These are phyloP conservation scores for Lactarius sp. DNA, from an alignment of 768 basidiomycete species.

Conservation along the genomic window DNA sequence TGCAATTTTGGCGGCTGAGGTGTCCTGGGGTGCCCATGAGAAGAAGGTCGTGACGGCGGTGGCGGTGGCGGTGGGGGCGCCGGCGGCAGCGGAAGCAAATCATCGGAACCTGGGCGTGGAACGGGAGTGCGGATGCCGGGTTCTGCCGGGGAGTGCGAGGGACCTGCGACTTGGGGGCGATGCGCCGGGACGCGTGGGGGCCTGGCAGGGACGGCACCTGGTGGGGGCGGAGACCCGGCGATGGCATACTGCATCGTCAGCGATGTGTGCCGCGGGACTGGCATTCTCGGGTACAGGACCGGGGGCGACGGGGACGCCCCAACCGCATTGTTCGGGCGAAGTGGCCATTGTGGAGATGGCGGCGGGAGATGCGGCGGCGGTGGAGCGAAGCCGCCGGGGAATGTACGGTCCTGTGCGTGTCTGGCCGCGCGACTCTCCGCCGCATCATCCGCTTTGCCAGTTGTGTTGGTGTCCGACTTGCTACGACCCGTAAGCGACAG, in stretches of 20 bases:
- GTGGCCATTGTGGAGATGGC: not conserved
- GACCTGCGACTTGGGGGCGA: not conserved
- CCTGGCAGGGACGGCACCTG: constrained; percentile 1
- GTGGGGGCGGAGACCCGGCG: not conserved
- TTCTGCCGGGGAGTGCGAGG: not conserved
- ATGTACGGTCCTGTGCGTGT: not conserved
- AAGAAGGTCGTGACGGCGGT: too few relatives aligned
- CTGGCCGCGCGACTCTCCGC: not conserved
- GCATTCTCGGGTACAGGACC: constrained; percentile 32
- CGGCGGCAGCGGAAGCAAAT: not conserved
- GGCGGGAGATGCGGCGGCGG: constrained; percentile 7
- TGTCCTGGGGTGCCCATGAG: constrained; percentile 12
- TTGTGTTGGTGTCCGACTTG: not conserved
- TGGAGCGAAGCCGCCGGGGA: not conserved
- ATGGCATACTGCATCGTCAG: constrained; percentile 38
- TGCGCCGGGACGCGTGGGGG: constrained; percentile 9
- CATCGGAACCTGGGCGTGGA: not conserved
- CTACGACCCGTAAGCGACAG: constrained; percentile 31
- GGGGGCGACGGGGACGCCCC: constrained; percentile 29
- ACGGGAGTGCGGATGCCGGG: not conserved
- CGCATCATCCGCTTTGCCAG: not conserved
- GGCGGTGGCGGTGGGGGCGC: not conserved
- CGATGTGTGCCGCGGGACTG: constrained; percentile 36
- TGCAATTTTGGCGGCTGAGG: constrained; percentile 13
- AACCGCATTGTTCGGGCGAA: constrained; percentile 25